Base-by-base conservation (phyloP, 108 stramenopile genomes). In the Mediolabrus comicus region DNA sequence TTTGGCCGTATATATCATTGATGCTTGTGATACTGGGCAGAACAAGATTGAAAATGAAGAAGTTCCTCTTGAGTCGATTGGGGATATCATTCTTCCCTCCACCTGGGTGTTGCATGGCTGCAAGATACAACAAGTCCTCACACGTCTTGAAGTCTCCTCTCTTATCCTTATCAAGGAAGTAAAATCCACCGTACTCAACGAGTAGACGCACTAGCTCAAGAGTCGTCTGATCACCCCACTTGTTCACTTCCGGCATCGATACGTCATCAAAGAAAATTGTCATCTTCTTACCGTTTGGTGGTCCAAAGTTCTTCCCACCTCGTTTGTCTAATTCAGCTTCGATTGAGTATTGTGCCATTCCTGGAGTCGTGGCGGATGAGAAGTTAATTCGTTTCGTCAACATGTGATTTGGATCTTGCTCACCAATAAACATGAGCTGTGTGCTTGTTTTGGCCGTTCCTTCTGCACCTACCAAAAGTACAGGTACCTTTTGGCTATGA, bases 1-100 rank as follows among this genome's bases (percentile, higher is more conserved):
- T 96, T 83, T 96, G 93, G 6, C 95, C 95, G 67, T 96, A 96
- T 56, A 96, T 94, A 61, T 96, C 92, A 71, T 96, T 94, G 75
- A 96, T 95, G 58, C 89, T 91, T 7, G 89, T 93, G 32, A 95
- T 91, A 52, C 86, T 84, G 9, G 95, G 95, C 13, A 93, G 81
- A 25, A 95, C 93, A 28, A 96, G 71, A 69, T 96, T 96, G 80
- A 96, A 94, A 19, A 92, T 90, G 75, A 88, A 95, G 59, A 96
- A 96, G 69, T 95, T 92, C 51, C 93, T 86, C 88, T 96, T 96
- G 43, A 96, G 83, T 12, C 95, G 86, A 61, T 90, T 92, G 22
- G 95, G 95, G 38, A 96, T 91, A 80, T 96, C 95, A 67, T 96
- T 96, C 54, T 90, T 88, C 43, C 95, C 95, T 25, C 90, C 87